A percentile compares a stretch with the other conserved stretches of the same genome.
These are phyloP conservation scores for Amphicarpaea edgeworthii DNA, from an alignment of 306 rosid genomes.

Conservation along the genomic window DNA sequence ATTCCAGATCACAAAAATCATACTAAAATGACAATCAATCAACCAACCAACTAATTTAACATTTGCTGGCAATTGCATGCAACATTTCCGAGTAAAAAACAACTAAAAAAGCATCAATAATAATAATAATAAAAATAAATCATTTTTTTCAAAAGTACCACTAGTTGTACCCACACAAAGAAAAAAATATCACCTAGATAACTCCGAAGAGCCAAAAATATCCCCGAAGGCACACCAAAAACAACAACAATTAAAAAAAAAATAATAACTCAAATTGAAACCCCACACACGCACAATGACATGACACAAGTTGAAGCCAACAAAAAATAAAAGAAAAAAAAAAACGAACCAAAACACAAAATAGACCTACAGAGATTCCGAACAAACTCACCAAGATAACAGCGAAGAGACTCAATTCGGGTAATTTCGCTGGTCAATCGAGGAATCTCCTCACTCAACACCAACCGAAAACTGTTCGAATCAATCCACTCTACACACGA, in stretches of 20 bases:
- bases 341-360: neutral
- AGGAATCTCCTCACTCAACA: slow-evolving; percentile 62
- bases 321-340: neutral
- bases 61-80: neutral
- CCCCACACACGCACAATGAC: neutral
- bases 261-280: slow-evolving; percentile 7
- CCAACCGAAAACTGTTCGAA: slow-evolving; percentile 54
- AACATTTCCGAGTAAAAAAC: neutral
- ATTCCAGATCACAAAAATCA: slow-evolving; percentile 12
- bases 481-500: slow-evolving; percentile 57
- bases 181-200: neutral
- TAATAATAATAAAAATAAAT: neutral
- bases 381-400: slow-evolving; percentile 65
- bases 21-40: slow-evolving; percentile 7
- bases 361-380: too few relatives aligned
- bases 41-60: slow-evolving; percentile 21
- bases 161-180: neutral
- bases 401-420: slow-evolving; percentile 57
- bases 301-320: neutral
- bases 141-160: neutral
- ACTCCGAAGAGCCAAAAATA: neutral
- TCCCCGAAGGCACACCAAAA: too few relatives aligned
- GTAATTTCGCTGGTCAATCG: slow-evolving; percentile 58
- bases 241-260: neutral
- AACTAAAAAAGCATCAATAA: neutral